Conservation (phyloP, 1,284 basidiomycete species). For the Naganishia sp. region DNA sequence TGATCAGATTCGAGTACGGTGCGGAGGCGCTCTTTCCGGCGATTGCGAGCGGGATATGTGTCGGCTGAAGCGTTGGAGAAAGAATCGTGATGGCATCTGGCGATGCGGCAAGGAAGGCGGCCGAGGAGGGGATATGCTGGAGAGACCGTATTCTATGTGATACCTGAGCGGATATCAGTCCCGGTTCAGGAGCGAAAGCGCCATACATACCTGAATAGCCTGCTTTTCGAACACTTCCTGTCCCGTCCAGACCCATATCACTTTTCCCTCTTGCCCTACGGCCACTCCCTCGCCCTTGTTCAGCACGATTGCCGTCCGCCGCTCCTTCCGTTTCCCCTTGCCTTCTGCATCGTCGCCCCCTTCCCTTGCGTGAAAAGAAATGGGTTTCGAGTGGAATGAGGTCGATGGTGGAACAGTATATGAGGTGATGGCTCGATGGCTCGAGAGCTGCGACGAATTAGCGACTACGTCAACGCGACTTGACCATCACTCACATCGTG, state of each 20-base stretch:
- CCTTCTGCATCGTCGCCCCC: not conserved
- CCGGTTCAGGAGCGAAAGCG: not conserved
- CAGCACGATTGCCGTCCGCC: slow-evolving; percentile 44
- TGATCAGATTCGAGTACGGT: slow-evolving; percentile 15
- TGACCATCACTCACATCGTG: slow-evolving; percentile 48
- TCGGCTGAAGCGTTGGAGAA: slow-evolving; percentile 18
- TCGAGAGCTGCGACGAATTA: slow-evolving; percentile 42
- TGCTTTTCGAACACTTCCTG: slow-evolving; percentile 42
- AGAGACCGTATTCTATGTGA: slow-evolving; percentile 26
- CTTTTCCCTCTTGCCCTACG: slow-evolving; percentile 37
- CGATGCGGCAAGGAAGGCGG: slow-evolving; percentile 27
- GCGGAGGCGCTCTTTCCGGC: slow-evolving; percentile 18
- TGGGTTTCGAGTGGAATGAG: slow-evolving; percentile 44
- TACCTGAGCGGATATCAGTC: slow-evolving; percentile 9
- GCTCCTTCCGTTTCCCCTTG: slow-evolving; percentile 26
- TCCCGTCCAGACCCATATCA: slow-evolving; percentile 48
- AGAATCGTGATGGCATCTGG: slow-evolving; percentile 25
- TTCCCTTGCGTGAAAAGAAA: slow-evolving; percentile 41
- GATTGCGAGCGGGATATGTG: slow-evolving; percentile 23
- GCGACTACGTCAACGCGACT: not conserved
- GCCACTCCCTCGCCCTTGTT: slow-evolving; percentile 38
- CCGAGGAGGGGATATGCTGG: slow-evolving; percentile 25
- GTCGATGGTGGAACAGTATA: slow-evolving; percentile 52
- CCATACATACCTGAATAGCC: slow-evolving; percentile 21
- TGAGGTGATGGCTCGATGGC: slow-evolving; percentile 48